Conservation (phyloP, 2,329 filamentous ascomycete genomes). For the Thielaviopsis musarum region DNA sequence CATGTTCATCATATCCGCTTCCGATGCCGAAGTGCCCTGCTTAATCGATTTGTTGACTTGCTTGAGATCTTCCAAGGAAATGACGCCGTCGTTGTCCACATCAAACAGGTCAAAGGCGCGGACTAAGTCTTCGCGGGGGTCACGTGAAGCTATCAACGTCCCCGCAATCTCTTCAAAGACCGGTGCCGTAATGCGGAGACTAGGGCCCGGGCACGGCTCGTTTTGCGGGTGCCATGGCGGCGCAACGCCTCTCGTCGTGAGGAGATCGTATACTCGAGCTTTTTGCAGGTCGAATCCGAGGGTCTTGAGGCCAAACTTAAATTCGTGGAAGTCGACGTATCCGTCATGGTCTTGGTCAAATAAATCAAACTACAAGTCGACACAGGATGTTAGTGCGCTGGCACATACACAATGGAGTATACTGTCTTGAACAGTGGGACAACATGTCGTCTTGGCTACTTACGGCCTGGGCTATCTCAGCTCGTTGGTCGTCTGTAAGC, state of each 20-base stretch:
- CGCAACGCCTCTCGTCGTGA: constrained; percentile 65
- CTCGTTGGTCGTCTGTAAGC: constrained; percentile 13
- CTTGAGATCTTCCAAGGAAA: constrained; percentile 74
- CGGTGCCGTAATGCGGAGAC: constrained; percentile 54
- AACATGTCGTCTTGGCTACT: background rate
- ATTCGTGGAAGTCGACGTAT: constrained; percentile 93
- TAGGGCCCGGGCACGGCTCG: constrained; percentile 40
- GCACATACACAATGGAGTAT: background rate
- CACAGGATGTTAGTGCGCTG: background rate
- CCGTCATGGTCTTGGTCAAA: constrained; percentile 30
- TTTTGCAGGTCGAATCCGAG: constrained; percentile 87
- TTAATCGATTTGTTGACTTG: constrained; percentile 81
- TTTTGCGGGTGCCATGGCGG: constrained; percentile 38
- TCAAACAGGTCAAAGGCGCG: constrained; percentile 91
- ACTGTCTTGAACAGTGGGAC: background rate
- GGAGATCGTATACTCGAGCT: constrained; percentile 61
- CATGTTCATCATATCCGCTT: constrained; percentile 88
- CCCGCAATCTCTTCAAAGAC: constrained; percentile 64
- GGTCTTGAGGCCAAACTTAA: constrained; percentile 89
- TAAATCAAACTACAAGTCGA: constrained; percentile 11
- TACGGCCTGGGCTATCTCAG: constrained; percentile 14
- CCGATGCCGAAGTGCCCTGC: constrained; percentile 61
- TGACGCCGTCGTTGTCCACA: constrained; percentile 76
- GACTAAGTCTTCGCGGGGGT: constrained; percentile 80
- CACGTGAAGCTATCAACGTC: constrained; percentile 60